Conservation (phyloP, 257 asterid species). For the Paulownia fortunei region DNA sequence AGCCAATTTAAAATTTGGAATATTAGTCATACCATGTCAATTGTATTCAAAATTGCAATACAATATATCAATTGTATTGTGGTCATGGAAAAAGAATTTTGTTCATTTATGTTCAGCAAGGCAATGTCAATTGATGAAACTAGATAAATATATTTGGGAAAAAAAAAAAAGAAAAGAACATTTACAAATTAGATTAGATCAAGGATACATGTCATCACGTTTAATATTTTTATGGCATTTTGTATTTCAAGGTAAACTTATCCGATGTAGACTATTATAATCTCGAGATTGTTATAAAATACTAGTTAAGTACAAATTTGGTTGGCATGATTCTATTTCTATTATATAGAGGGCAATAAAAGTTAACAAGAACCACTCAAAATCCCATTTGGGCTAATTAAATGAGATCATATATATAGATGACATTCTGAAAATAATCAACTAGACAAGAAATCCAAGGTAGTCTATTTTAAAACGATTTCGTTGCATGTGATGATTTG, state of each 20-base stretch:
- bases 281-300: neutral
- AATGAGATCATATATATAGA: neutral
- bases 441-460: conserved; percentile 18
- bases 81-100: too few relatives aligned
- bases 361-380: neutral
- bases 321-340: too few relatives aligned
- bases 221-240: neutral
- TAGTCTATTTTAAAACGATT: neutral
- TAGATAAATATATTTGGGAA: too few relatives aligned
- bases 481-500: conserved; percentile 23
- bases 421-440: neutral
- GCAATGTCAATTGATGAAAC: too few relatives aligned
- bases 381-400: neutral
- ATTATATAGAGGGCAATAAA: too few relatives aligned
- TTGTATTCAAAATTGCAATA: too few relatives aligned
- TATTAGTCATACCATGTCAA: too few relatives aligned
- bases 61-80: too few relatives aligned
- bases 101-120: too few relatives aligned
- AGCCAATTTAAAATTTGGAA: too few relatives aligned
- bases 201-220: neutral
- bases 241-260: neutral
- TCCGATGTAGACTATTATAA: neutral
- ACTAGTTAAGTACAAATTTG: too few relatives aligned
- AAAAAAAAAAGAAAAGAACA: too few relatives aligned
- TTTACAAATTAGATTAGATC: neutral